phyloP scores from a whole-genome alignment of 768 basidiomycete genomes.

The Clitopilus hobsonii region DNA sequence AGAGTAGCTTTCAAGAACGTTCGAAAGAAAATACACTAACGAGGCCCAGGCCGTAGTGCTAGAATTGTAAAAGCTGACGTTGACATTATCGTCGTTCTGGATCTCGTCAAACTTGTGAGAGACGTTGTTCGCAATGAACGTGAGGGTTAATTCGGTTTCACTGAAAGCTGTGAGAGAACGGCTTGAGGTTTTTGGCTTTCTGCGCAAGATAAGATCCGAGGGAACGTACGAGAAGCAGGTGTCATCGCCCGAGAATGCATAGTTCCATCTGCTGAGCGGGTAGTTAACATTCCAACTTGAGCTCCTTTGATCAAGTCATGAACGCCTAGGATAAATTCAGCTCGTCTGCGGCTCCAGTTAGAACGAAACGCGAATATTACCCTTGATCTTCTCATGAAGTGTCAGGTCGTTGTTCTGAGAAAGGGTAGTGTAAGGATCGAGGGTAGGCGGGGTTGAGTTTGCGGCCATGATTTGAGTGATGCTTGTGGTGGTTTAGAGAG shows the following conservation, averaged over 20 bases:
- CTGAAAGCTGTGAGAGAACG: conserved; percentile 30
- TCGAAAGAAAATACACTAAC: conserved; percentile 24
- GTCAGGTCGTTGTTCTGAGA: conserved; percentile 55
- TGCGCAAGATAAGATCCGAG: not conserved
- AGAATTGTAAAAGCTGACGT: conserved; percentile 73
- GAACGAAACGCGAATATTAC: conserved; percentile 22
- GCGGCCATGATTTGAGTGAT: conserved; percentile 11
- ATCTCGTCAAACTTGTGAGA: conserved; percentile 77
- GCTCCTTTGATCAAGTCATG: conserved; percentile 60
- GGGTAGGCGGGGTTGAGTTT: conserved; percentile 23
- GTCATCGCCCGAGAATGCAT: conserved; percentile 83
- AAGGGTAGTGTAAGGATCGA: conserved; percentile 72
- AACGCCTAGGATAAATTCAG: conserved; percentile 44
- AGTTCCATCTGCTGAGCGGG: conserved; percentile 58
- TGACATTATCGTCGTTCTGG: conserved; percentile 69
- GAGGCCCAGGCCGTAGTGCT: conserved; percentile 73
- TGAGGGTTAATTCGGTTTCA: conserved; percentile 47
- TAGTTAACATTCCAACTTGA: conserved; percentile 74
- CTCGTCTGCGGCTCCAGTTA: not conserved
- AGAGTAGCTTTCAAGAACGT: no score
- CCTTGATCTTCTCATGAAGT: conserved; percentile 63
- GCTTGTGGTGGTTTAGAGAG: conserved; percentile 1
- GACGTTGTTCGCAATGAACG: conserved; percentile 71
- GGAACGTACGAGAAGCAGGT: conserved; percentile 54
- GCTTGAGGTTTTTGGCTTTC: not conserved